Evolutionary conservation across 148 eudicot genomes (phyloP), one percentile per base, ranked within the genome.

Genomic region (Spergularia bocconei): DNA sequence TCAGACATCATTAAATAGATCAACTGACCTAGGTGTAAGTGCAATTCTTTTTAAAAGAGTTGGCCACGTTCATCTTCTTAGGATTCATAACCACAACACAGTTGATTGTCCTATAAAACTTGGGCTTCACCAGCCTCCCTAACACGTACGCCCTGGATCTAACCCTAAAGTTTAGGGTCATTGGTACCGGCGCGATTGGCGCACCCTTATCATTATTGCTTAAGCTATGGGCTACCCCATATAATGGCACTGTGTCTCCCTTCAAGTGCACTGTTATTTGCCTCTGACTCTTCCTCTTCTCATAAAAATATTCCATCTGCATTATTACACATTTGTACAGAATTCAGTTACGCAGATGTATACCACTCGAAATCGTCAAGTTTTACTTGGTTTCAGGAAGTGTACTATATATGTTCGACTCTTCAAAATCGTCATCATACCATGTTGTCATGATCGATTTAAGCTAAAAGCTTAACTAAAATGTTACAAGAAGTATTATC

Each of bases 61-160:
- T 36, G 41, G 90, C 77, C 47, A 54, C 44, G 67, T 85, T 87
- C 87, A 91, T 83, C 78, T 87, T 90, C 84, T 81, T 82, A 0
- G 96, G 93, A 75, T 86, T 87, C 91, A 91, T 77, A 62, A 82
- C 72, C 1, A 89, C 62, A 11, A 79, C 11, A 70, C 98, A 91
- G 9, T 76, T 79, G 13, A 93, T 81, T 12, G 57, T 65, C 66
- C 73, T 93, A 71, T 80, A 68, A 78, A 93, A 93, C 77, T 87
- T 93, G 67, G 98, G 92, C 82, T 91, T 93, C 17, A 93, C 97
- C 81, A 91, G 55, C 63, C 77, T 83, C 19, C 98, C 98, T 72
- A 93, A 72, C 6, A 91, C 97, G n/a, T 91, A 88, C 2, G 94
- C 98, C 72, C 86, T 79, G 13, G 91, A 88, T 55, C 90, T 80